A percentile compares a stretch with the other conserved stretches of the same genome.
phyloP scores from a whole-genome alignment of 306 rosid genomes.

The Sesbania bispinosa region DNA sequence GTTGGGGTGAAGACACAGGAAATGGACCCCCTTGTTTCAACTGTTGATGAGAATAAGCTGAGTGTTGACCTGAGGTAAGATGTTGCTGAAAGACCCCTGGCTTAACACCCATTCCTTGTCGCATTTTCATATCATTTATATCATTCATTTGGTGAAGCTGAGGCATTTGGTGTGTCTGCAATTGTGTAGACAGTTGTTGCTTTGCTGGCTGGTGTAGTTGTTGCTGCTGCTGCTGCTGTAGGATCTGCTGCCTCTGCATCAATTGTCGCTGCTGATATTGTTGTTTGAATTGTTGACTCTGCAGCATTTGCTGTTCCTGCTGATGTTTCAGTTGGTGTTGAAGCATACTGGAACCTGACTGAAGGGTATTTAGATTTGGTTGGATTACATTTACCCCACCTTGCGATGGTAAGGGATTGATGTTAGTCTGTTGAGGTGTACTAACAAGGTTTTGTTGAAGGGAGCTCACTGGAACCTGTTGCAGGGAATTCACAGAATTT shows the following conservation, averaged over 20 bases:
- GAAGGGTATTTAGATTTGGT: conserved; percentile 49
- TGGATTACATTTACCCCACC: conserved; percentile 61
- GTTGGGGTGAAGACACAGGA: conserved; percentile 69
- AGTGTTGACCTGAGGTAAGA: conserved; percentile 60
- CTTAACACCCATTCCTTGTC: conserved; percentile 62
- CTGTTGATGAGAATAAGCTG: conserved; percentile 69
- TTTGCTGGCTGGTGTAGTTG: conserved; percentile 58
- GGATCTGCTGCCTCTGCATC: conserved; percentile 52
- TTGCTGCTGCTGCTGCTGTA: conserved; percentile 41
- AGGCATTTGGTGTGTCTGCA: conserved; percentile 63
- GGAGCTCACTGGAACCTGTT: conserved; percentile 53
- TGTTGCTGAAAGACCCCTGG: conserved; percentile 76
- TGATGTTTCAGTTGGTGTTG: conserved; percentile 69
- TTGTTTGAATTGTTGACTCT: conserved; percentile 51
- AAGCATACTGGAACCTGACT: conserved; percentile 56
- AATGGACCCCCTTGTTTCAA: conserved; percentile 62
- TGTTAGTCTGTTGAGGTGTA: conserved; percentile 63
- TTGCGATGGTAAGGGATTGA: conserved; percentile 55
- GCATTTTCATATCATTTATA: conserved; percentile 61
- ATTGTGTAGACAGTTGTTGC: conserved; percentile 63
- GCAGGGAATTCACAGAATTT: conserved; percentile 55
- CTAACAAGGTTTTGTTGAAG: conserved; percentile 65
- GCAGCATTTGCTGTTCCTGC: conserved; percentile 62
- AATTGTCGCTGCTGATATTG: conserved; percentile 47
- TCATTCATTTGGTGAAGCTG: conserved; percentile 74